These are phyloP conservation scores for Naganishia onofrii DNA, from an alignment of 768 basidiomycete genomes.

Conservation along the genomic window DNA sequence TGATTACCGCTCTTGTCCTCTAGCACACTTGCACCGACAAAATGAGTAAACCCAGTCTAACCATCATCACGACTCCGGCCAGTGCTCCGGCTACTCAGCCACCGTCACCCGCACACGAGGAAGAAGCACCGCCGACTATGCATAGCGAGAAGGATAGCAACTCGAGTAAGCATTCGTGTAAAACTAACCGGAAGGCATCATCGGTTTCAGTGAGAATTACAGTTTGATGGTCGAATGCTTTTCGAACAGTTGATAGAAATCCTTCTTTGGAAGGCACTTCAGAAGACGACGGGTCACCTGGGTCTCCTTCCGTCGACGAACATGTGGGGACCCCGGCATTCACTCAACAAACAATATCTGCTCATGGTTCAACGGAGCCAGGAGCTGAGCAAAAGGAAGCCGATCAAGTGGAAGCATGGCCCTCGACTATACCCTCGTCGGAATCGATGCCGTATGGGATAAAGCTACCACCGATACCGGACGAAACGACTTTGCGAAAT, in stretches of 20 bases:
- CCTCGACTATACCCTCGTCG: background rate
- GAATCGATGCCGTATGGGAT: background rate
- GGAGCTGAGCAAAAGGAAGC: slow-evolving; percentile 1
- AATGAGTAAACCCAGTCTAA: slow-evolving; percentile 16
- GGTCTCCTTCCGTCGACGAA: slow-evolving; percentile 1
- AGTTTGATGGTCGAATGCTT: background rate
- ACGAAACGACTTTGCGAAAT: slow-evolving; percentile 1
- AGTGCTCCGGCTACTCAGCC: slow-evolving; percentile 10
- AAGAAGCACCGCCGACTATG: background rate
- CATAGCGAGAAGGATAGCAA: background rate
- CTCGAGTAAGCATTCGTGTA: background rate
- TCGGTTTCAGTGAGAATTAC: background rate
- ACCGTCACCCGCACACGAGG: background rate
- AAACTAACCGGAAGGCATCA: background rate
- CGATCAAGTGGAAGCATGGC: background rate
- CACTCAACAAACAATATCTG: background rate
- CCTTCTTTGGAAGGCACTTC: background rate
- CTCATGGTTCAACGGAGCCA: background rate
- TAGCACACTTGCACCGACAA: background rate
- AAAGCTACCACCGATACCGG: slow-evolving; percentile 17
- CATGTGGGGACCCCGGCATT: slow-evolving; percentile 7
- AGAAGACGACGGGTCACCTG: background rate
- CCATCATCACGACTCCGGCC: slow-evolving; percentile 19
- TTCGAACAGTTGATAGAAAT: too few species aligned
- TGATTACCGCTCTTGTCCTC: background rate